Evolutionary conservation across 345 rosid species (phyloP).

Genomic region (Rhizophora mangle): DNA sequence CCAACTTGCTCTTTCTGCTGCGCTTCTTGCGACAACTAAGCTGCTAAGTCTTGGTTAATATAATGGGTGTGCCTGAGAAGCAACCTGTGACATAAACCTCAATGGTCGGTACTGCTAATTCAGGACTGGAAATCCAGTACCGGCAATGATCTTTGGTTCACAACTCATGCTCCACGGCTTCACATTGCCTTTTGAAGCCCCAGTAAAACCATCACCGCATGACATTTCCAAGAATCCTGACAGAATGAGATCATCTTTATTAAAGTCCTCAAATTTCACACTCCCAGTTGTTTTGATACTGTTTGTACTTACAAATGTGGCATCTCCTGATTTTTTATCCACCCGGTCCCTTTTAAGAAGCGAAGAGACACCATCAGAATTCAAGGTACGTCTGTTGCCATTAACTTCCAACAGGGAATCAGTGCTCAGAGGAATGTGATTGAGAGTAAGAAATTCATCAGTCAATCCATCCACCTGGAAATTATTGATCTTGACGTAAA

Average conservation of each 20-base stretch:
- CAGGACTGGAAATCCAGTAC: conserved; percentile 45
- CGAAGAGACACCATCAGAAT: conserved; percentile 57
- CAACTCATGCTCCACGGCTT: conserved; percentile 78
- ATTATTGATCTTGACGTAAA: conserved; percentile 77
- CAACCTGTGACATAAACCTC: conserved; percentile 86
- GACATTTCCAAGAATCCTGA: conserved; percentile 75
- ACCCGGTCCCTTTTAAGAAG: conserved; percentile 78
- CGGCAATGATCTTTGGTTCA: conserved; percentile 50
- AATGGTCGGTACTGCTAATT: conserved; percentile 49
- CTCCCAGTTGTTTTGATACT: conserved; percentile 73
- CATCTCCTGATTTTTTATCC: conserved; percentile 74
- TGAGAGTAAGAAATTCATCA: conserved; percentile 68
- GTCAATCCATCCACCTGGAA: conserved; percentile 60
- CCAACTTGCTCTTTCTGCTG: conserved; percentile 49
- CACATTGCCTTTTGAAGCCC: conserved; percentile 49
- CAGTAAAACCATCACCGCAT: conserved; percentile 43
- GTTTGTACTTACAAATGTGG: conserved; percentile 86
- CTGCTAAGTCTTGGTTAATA: conserved; percentile 73
- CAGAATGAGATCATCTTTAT: conserved; percentile 57
- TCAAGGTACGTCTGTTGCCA: conserved; percentile 51
- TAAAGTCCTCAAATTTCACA: conserved; percentile 74
- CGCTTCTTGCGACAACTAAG: conserved; percentile 68
- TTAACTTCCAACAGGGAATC: conserved; percentile 77
- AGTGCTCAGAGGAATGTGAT: conserved; percentile 67
- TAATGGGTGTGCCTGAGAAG: conserved; percentile 72